Percentiles rank a stretch among this genome's conserved stretches.
These are phyloP conservation scores for Cytospora paraplurivora DNA, from an alignment of 2,329 filamentous ascomycete genomes.

Conservation along the genomic window DNA sequence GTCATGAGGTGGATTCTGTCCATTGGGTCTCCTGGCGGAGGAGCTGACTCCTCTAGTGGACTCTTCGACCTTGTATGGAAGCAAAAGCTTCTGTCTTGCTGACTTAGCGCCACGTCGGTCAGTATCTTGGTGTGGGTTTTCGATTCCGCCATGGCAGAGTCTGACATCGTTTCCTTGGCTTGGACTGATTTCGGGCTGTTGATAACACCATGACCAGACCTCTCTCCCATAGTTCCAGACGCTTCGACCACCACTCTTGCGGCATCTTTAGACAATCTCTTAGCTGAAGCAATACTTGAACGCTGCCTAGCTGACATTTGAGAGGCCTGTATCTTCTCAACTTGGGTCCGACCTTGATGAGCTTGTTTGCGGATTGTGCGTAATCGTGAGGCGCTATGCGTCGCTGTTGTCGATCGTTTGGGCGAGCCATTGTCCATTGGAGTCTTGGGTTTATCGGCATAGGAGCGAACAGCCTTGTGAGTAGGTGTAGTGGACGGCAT, in stretches of 20 bases:
- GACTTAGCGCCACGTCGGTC: conserved; percentile 19
- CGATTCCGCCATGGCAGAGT: background rate
- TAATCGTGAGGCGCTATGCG: background rate
- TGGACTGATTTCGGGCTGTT: background rate
- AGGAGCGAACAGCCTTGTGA: background rate
- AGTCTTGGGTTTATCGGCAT: background rate
- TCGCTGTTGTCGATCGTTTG: background rate
- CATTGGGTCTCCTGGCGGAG: background rate
- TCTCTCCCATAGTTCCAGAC: background rate
- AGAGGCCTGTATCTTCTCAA: background rate
- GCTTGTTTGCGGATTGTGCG: background rate
- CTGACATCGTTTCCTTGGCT: background rate
- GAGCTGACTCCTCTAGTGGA: background rate
- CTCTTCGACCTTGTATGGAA: conserved; percentile 34
- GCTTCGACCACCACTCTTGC: conserved; percentile 4
- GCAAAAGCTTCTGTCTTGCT: conserved; percentile 40
- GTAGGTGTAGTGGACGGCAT: conserved; percentile 22
- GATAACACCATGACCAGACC: no score
- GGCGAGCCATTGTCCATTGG: conserved; percentile 2
- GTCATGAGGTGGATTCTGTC: background rate
- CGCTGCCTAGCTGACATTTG: conserved; percentile 5
- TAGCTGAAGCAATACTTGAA: background rate
- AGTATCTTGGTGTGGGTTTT: background rate
- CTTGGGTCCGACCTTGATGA: background rate
- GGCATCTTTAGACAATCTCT: background rate